Conservation (phyloP, 306 rosid genomes). For the Medicago arabica region DNA sequence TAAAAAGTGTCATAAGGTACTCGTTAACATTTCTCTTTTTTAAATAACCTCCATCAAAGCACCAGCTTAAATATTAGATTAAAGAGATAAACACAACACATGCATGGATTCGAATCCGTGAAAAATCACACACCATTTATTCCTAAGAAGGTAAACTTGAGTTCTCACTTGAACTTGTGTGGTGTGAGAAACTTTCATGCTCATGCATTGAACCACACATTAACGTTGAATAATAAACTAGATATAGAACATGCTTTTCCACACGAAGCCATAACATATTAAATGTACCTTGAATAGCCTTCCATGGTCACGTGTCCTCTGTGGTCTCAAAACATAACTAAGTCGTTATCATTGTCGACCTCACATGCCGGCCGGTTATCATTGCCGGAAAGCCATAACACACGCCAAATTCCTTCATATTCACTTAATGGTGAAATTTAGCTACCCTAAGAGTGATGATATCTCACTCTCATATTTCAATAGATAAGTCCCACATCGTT, state of each 20-base stretch:
- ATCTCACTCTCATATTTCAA: constrained; percentile 12
- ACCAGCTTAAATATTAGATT: no score
- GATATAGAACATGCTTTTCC: constrained; percentile 38
- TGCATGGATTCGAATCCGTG: no score
- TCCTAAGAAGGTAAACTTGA: no score
- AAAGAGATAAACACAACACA: no score
- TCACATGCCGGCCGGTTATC: constrained; percentile 52
- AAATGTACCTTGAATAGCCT: constrained; percentile 8
- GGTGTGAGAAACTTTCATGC: constrained; percentile 4
- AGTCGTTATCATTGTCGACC: constrained; percentile 38
- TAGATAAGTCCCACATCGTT: constrained; percentile 36
- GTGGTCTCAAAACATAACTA: constrained; percentile 43
- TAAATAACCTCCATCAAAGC: no score
- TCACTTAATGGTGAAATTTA: constrained; percentile 26
- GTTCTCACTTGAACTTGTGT: not conserved
- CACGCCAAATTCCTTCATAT: constrained; percentile 16
- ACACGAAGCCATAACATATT: constrained; percentile 42
- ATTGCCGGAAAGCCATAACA: constrained; percentile 47
- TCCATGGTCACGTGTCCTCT: constrained; percentile 55
- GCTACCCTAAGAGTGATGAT: constrained; percentile 7
- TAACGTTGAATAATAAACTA: constrained; percentile 24
- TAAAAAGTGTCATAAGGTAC: no score
- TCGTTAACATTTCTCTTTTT: no score
- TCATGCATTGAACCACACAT: not conserved
- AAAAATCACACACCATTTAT: no score